Conservation (phyloP, 2,329 filamentous ascomycete species). For the Fusarium neocosmosporiellum region DNA sequence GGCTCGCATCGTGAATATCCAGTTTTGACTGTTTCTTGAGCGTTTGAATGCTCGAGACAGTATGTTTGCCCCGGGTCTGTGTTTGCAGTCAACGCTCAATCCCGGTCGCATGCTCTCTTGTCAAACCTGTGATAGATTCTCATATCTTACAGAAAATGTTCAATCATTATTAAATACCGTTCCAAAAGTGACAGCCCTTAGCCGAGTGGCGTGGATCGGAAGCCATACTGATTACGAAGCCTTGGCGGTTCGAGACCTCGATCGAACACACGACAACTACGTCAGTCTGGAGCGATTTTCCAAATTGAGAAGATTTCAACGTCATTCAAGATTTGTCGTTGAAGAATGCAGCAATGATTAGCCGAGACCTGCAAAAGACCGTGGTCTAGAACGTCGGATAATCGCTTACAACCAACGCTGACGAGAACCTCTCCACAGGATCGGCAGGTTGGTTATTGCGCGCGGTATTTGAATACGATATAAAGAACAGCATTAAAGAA, state of each 20-base stretch:
- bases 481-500: not conserved
- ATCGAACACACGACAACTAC: not conserved
- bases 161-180: not conserved
- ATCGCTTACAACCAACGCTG: not conserved
- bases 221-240: not conserved
- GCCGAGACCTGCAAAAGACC: not conserved
- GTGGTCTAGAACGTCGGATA: slow-evolving; percentile 3
- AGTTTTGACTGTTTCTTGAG: not conserved
- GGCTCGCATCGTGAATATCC: not conserved
- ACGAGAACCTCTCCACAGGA: no score
- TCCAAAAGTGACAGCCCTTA: not conserved
- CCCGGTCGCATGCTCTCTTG: no score
- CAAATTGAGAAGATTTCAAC: not conserved
- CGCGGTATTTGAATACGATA: not conserved
- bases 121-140: no score
- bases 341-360: not conserved
- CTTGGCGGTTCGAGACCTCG: not conserved
- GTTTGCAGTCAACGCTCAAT: not conserved
- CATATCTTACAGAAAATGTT: no score
- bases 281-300: not conserved
- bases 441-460: not conserved
- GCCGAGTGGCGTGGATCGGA: not conserved
- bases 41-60: not conserved
- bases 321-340: not conserved
- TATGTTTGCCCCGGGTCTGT: not conserved